A percentile compares a stretch with the other conserved stretches of the same genome.
Evolutionary conservation across 2,329 filamentous ascomycete species (phyloP).

Genomic region (Curvularia lunata): DNA sequence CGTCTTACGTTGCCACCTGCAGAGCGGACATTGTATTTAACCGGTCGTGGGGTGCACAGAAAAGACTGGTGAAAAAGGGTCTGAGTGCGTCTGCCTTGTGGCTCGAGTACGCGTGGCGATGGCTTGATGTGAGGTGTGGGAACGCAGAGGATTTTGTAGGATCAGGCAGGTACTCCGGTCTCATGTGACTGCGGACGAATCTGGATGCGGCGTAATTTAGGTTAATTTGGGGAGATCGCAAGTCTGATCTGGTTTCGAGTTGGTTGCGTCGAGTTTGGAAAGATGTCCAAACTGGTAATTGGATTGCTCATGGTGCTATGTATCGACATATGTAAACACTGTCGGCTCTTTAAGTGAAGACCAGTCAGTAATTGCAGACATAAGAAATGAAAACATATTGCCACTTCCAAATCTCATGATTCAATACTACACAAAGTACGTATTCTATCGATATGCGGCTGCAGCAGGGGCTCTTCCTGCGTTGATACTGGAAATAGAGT

Average conservation of each 20-base stretch:
- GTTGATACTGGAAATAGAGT: slow-evolving; percentile 10
- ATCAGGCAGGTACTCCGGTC: not conserved
- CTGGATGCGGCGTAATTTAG: not conserved
- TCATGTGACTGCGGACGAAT: not conserved
- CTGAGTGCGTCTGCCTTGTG: not conserved
- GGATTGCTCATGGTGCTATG: not conserved
- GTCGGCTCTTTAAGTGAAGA: no score
- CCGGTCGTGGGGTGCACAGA: slow-evolving; percentile 1
- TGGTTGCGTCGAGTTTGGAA: not conserved
- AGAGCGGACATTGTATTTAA: slow-evolving; percentile 14
- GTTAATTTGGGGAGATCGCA: not conserved
- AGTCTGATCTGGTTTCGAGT: not conserved
- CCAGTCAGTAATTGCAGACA: not conserved
- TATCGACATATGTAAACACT: no score
- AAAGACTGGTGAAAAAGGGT: not conserved
- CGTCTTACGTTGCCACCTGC: slow-evolving; percentile 6
- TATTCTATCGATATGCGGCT: slow-evolving; percentile 8
- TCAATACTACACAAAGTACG: slow-evolving; percentile 1
- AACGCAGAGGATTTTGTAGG: not conserved
- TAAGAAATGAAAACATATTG: not conserved
- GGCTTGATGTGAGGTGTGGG: slow-evolving; percentile 2
- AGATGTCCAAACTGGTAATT: not conserved
- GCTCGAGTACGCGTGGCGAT: slow-evolving; percentile 1
- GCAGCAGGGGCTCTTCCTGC: not conserved
- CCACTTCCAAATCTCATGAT: not conserved